Evolutionary conservation across 2,329 filamentous ascomycete genomes (phyloP), one percentile per base, ranked within the genome.

Genomic region (Ophiocordyceps camponoti-floridani): DNA sequence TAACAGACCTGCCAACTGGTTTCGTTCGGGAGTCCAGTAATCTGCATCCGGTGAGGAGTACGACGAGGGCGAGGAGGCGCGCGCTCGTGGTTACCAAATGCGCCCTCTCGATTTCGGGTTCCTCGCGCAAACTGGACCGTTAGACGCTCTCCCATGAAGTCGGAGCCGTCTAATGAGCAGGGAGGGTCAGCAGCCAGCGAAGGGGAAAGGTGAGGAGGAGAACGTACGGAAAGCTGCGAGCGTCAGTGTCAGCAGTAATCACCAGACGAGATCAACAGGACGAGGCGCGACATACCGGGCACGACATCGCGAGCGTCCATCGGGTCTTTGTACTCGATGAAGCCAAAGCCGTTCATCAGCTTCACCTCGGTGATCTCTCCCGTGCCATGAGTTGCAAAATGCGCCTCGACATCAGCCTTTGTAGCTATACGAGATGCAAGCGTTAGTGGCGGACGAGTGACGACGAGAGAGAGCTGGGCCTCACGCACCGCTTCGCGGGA

Each of bases 1-100:
- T 63, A 70, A 84, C 91, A 91, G 82, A 98, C 91, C 91, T 98
- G 91, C 91, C 91, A 98, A 79, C 88, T 95, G 74, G 91, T 98
- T 74, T 96, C 89, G 69, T 78, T 80, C 63, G 89, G 88, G 66
- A 98, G 85, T 71, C 88, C 89, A 72, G 84, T 84, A 60, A 98
- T 93, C 66, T 89, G 82, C 91, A 98, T 96, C 64, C 91, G 84
- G 66, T 88, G 87, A 54, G 87, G 80, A 54, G 91, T 98, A 64
- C 91, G 87, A 60, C 91, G 83, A 52, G 91, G 91, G 59, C 91
- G 84, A 52, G 75, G 73, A 50, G 72, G 67, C 45, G 65, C 67
- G 54, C 76, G 72, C 56, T 79, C 76, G 52, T 73, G 67, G 54
- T 61, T 63, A 49, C 65, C 64, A 54, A 70, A 70, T 55, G 65